Conservation (phyloP, 768 basidiomycete species). For the Termitomyces sp. region DNA sequence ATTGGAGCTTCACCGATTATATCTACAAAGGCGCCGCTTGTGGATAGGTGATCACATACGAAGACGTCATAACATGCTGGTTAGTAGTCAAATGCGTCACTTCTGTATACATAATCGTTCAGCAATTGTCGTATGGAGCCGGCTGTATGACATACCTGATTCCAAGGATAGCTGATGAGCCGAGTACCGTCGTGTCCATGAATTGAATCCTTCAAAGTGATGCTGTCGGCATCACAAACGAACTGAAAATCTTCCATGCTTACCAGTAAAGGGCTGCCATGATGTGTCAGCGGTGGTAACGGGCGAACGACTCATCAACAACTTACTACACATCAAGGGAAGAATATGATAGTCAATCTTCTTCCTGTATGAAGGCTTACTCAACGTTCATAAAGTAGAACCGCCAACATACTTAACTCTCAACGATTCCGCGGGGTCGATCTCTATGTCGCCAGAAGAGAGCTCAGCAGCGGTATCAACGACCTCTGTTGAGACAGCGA, state of each 20-base stretch:
- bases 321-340: slow-evolving; percentile 70
- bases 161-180: slow-evolving; percentile 66
- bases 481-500: slow-evolving; percentile 44
- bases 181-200: slow-evolving; percentile 76
- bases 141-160: slow-evolving; percentile 42
- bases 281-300: not conserved
- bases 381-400: not conserved
- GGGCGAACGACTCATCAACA: not conserved
- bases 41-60: not conserved
- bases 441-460: slow-evolving; percentile 41
- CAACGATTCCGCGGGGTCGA: slow-evolving; percentile 52
- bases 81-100: slow-evolving; percentile 62
- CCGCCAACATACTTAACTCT: slow-evolving; percentile 44
- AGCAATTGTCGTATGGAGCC: not conserved
- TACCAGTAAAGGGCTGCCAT: slow-evolving; percentile 63
- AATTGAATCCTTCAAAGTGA: slow-evolving; percentile 58
- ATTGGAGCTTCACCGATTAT: slow-evolving; percentile 53
- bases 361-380: slow-evolving; percentile 27
- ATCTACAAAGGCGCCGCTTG: slow-evolving; percentile 29
- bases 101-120: slow-evolving; percentile 35
- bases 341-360: slow-evolving; percentile 71
- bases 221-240: not conserved
- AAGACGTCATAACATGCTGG: slow-evolving; percentile 45
- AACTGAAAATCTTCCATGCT: slow-evolving; percentile 4
- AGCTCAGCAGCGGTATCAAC: slow-evolving; percentile 65